Conservation (phyloP, 192 early-diverging fungal species). For the Mortierella hygrophila region DNA sequence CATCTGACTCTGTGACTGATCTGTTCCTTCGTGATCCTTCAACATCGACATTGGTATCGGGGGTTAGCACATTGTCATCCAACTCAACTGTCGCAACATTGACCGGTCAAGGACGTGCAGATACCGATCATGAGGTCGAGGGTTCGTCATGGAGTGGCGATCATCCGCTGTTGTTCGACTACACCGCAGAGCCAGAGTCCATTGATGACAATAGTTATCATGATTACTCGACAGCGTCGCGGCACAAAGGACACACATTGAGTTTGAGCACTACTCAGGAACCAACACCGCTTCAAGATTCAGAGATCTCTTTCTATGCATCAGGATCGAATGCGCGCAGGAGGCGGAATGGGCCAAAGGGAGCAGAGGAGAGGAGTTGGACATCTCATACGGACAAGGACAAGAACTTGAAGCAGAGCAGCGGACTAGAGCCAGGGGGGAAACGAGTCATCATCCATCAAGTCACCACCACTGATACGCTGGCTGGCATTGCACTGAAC, state of each 20-base stretch:
- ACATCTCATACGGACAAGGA: conserved; percentile 1
- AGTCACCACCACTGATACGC: conserved; percentile 55
- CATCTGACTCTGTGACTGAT: background rate
- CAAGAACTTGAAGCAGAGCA: background rate
- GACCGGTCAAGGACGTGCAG: background rate
- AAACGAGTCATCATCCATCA: conserved; percentile 60
- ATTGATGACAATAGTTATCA: conserved; percentile 5
- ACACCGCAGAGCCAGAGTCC: conserved; percentile 24
- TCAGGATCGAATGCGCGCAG: conserved; percentile 2
- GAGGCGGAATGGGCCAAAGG: conserved; percentile 23
- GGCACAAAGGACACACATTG: conserved; percentile 34
- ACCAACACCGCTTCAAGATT: background rate
- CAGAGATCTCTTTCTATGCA: background rate
- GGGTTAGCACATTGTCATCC: conserved; percentile 13
- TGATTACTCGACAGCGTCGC: background rate
- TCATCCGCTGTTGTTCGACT: conserved; percentile 39
- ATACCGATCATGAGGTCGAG: conserved; percentile 9
- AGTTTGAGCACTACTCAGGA: conserved; percentile 24
- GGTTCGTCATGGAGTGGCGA: conserved; percentile 32
- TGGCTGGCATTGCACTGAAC: conserved; percentile 63
- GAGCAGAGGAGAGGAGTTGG: conserved; percentile 7
- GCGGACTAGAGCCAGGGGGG: background rate
- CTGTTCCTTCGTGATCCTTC: conserved; percentile 8
- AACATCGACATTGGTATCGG: conserved; percentile 26
- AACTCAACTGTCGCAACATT: background rate